These are phyloP conservation scores for Corrigiola litoralis DNA, from an alignment of 179 eudicot genomes.

Conservation along the genomic window DNA sequence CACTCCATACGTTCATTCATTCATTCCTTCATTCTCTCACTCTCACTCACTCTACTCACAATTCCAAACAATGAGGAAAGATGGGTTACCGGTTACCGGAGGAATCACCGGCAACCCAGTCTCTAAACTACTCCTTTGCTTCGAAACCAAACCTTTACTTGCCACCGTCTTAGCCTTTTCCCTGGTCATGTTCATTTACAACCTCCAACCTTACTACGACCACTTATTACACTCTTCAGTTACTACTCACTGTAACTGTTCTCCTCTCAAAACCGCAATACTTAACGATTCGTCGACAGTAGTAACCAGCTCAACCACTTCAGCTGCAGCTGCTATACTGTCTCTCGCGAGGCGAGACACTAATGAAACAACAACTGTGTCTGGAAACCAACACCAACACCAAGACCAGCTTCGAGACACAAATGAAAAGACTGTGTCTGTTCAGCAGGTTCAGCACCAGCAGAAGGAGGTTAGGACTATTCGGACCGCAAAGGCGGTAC, in stretches of 20 bases:
- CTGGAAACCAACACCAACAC: too few species aligned
- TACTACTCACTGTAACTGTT: background rate
- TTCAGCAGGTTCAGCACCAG: too few species aligned
- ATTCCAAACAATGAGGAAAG: constrained; percentile 20
- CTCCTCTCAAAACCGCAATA: background rate
- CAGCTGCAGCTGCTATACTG: background rate
- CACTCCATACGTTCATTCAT: background rate
- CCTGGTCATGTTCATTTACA: constrained; percentile 42
- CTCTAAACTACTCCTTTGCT: constrained; percentile 31
- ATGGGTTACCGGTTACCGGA: constrained; percentile 15
- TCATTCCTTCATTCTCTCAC: background rate
- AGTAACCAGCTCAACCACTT: background rate
- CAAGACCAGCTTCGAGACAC: too few species aligned
- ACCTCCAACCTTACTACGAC: constrained; percentile 55
- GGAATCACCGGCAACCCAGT: constrained; percentile 4
- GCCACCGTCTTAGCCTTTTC: constrained; percentile 46
- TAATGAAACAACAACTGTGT: too few species aligned
- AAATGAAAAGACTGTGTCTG: too few species aligned
- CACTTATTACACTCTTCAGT: background rate
- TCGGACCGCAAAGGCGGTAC: too few species aligned
- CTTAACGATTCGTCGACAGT: background rate
- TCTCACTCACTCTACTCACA: too few species aligned
- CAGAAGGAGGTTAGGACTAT: too few species aligned
- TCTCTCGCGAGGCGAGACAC: constrained; percentile 4
- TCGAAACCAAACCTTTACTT: constrained; percentile 44